Evolutionary conservation across 768 basidiomycete genomes (phyloP).

Genomic region (Holtermanniella nyarrowii): DNA sequence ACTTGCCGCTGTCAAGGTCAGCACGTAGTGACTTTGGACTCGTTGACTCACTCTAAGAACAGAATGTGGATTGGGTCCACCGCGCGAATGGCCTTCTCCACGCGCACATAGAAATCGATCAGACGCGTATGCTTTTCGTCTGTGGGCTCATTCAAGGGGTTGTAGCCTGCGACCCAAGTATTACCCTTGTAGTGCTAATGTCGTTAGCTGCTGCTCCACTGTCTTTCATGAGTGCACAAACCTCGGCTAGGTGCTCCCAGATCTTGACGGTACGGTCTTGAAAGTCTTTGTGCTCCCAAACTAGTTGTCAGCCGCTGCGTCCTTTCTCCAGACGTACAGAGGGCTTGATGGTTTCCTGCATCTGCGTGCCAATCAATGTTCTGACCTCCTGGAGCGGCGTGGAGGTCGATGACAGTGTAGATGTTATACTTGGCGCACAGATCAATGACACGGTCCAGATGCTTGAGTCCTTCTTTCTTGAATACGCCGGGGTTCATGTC

Average conservation of each 20-base stretch:
- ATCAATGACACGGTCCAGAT: slow-evolving; percentile 70
- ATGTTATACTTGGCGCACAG: slow-evolving; percentile 63
- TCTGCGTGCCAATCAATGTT: slow-evolving; percentile 67
- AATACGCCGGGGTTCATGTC: slow-evolving; percentile 70
- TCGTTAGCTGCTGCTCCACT: background rate
- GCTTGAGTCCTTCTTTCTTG: slow-evolving; percentile 64
- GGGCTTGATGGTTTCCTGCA: slow-evolving; percentile 26
- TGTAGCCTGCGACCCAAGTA: slow-evolving; percentile 77
- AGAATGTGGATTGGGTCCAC: slow-evolving; percentile 62
- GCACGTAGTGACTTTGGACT: background rate
- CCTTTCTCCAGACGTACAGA: slow-evolving; percentile 13
- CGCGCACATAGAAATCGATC: slow-evolving; percentile 56
- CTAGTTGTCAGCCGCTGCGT: slow-evolving; percentile 28
- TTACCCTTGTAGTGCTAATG: slow-evolving; percentile 58
- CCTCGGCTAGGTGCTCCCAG: slow-evolving; percentile 60
- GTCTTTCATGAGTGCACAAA: background rate
- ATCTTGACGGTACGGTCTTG: slow-evolving; percentile 68
- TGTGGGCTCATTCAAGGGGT: slow-evolving; percentile 74
- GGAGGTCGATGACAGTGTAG: slow-evolving; percentile 67
- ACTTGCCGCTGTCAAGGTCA: background rate
- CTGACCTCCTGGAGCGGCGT: slow-evolving; percentile 48
- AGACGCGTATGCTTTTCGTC: slow-evolving; percentile 59
- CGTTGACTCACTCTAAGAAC: slow-evolving; percentile 57
- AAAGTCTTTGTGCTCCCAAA: slow-evolving; percentile 78
- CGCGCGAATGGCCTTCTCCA: slow-evolving; percentile 60